Evolutionary conservation across 495 filamentous ascomycete species (phyloP).

Genomic region (Podospora comata): DNA sequence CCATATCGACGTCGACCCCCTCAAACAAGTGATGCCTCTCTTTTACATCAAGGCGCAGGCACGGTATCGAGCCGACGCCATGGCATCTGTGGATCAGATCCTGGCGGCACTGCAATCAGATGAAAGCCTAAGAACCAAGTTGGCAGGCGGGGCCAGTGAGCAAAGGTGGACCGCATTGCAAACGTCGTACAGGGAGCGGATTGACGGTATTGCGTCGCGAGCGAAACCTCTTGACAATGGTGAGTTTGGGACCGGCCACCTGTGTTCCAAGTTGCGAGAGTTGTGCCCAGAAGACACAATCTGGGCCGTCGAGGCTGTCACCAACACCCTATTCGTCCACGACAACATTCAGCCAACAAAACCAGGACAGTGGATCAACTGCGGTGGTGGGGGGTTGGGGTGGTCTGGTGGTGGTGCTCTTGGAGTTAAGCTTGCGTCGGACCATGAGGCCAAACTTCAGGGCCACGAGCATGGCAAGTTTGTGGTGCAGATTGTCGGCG

Average conservation of each 20-base stretch:
- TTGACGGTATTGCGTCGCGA: slow-evolving; percentile 55
- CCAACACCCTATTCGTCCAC: slow-evolving; percentile 71
- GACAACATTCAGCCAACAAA: slow-evolving; percentile 74
- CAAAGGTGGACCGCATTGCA: slow-evolving; percentile 56
- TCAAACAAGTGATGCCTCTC: slow-evolving; percentile 83
- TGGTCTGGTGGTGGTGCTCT: slow-evolving; percentile 91
- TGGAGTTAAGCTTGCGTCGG: slow-evolving; percentile 83
- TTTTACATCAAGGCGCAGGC: slow-evolving; percentile 73
- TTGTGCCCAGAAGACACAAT: slow-evolving; percentile 73
- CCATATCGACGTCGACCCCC: slow-evolving; percentile 81
- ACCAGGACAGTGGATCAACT: slow-evolving; percentile 88
- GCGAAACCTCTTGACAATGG: slow-evolving; percentile 59
- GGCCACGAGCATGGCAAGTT: slow-evolving; percentile 68
- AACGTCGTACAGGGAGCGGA: slow-evolving; percentile 55
- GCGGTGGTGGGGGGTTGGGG: slow-evolving; percentile 87
- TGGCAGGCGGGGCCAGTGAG: slow-evolving; percentile 45
- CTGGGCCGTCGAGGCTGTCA: slow-evolving; percentile 86
- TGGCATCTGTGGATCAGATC: slow-evolving; percentile 69
- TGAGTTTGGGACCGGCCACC: slow-evolving; percentile 66
- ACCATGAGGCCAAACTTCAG: slow-evolving; percentile 57
- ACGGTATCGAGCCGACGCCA: slow-evolving; percentile 72
- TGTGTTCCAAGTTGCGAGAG: slow-evolving; percentile 61
- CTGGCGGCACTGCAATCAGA: slow-evolving; percentile 52
- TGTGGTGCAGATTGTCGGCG: slow-evolving; percentile 89
- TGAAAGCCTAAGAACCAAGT: slow-evolving; percentile 44